A percentile compares a stretch with the other conserved stretches of the same genome.
phyloP scores from a whole-genome alignment of 495 filamentous ascomycete species.

The Jackrogersella minutella region DNA sequence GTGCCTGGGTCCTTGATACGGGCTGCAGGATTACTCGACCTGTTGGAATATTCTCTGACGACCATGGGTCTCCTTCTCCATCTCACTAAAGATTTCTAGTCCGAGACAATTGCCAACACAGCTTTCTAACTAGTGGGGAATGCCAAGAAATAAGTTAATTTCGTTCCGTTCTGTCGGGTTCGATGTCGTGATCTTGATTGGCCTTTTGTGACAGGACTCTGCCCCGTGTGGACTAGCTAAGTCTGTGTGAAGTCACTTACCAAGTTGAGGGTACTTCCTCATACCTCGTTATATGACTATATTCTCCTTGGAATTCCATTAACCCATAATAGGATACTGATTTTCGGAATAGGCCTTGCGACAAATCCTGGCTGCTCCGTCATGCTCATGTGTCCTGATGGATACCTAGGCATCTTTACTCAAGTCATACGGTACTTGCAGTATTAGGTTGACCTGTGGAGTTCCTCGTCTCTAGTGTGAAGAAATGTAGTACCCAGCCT shows the following conservation, averaged over 20 bases:
- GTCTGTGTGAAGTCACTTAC: constrained; percentile 19
- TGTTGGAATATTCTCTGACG: constrained; percentile 18
- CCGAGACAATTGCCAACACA: constrained; percentile 36
- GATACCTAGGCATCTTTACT: constrained; percentile 5
- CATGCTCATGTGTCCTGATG: neutral
- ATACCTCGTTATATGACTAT: constrained; percentile 10
- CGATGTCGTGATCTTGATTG: constrained; percentile 28
- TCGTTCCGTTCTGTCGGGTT: constrained; percentile 38
- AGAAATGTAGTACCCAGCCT: neutral
- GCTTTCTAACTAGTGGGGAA: constrained; percentile 32
- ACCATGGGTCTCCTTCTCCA: constrained; percentile 15
- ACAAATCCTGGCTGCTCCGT: constrained; percentile 16
- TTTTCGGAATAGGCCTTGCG: constrained; percentile 10
- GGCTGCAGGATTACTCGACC: constrained; percentile 2
- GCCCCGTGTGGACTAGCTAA: constrained; percentile 19
- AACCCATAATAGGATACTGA: constrained; percentile 7
- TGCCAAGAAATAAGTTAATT: constrained; percentile 38
- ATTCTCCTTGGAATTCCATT: neutral
- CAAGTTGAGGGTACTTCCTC: constrained; percentile 15
- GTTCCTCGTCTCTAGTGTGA: neutral
- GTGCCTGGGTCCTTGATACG: neutral
- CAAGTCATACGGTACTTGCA: neutral
- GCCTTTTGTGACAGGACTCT: constrained; percentile 15
- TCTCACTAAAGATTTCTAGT: constrained; percentile 37
- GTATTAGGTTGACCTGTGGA: constrained; percentile 3